phyloP scores from a whole-genome alignment of 2,329 filamentous ascomycete genomes.

The Verruconis gallopava region DNA sequence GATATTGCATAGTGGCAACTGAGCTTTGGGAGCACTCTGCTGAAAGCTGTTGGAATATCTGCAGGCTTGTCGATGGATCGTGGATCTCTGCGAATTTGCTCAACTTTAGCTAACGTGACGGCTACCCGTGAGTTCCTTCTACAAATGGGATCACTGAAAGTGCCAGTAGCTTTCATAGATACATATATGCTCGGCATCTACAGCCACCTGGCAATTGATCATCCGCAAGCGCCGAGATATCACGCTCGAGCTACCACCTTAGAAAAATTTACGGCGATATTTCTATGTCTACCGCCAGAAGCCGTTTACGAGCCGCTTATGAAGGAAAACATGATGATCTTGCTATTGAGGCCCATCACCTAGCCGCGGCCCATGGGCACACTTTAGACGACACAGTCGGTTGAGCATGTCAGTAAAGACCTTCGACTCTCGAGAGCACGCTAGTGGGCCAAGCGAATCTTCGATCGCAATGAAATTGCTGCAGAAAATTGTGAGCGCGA shows the following conservation, averaged over 20 bases:
- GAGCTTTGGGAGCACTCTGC: background rate
- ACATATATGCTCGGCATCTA: background rate
- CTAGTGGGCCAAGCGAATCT: background rate
- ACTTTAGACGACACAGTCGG: background rate
- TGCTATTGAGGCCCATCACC: background rate
- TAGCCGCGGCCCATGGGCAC: background rate
- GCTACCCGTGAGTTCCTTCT: background rate
- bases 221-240: background rate
- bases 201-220: no score
- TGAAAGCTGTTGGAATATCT: background rate
- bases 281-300: background rate
- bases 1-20: background rate
- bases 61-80: background rate
- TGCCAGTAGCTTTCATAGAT: background rate
- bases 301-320: background rate
- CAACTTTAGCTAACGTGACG: background rate
- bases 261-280: background rate
- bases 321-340: background rate
- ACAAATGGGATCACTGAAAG: background rate
- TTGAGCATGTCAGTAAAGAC: background rate
- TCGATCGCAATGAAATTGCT: background rate
- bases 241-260: background rate
- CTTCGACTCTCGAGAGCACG: background rate
- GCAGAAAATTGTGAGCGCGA: background rate
- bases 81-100: background rate